Evolutionary conservation across 2,329 filamentous ascomycete species (phyloP), one percentile per base, ranked within the genome.

Genomic region (Ophiosphaerella narmari): DNA sequence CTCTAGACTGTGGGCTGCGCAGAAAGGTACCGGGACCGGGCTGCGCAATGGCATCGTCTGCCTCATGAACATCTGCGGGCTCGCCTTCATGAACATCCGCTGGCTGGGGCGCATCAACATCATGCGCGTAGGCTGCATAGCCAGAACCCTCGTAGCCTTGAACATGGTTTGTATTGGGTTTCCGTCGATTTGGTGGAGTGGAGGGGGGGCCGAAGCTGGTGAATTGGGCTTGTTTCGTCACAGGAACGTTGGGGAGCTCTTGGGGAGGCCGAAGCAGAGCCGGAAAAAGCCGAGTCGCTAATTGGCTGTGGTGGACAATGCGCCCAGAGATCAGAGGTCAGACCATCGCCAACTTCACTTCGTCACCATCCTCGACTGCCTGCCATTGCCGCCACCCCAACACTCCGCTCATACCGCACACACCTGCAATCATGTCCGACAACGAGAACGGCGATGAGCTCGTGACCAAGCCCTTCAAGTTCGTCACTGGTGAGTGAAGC

Each of bases 401-500:
- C 53, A 38, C 56, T 44, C 49, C 36, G 29, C 48, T 48, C 51
- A 57, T 31, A 63, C 52, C n/a, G 44, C n/a, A 51, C 29, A 50
- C 70, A 74, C 43, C 75, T 73, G 78, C 78, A 84, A 92, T 80
- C 70, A 99, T 99, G 93, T 88, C 91, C 77, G 90, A 95, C 80
- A 66, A 64, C 60, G 61, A 64, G 47, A 63, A 63, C 43, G 62
- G 61, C 60, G 90, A 90, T 74, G 87, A 90, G 73, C 82, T 86
- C 74, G 89, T 96, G 78, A 97, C 92, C 81, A 99, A 97, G 87
- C 95, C 95, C 79, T 99, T 99, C 89, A 99, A 99, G 89, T 97
- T 97, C 82, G 94, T 97, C 74, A 97, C 93, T 82, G 93, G 92
- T 96, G 85, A 78, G 90, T 77, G 39, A 39, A 52, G 44, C 46